A percentile compares a stretch with the other conserved stretches of the same genome.
Evolutionary conservation across 345 rosid species (phyloP).

Genomic region (Lepidium aucheri): DNA sequence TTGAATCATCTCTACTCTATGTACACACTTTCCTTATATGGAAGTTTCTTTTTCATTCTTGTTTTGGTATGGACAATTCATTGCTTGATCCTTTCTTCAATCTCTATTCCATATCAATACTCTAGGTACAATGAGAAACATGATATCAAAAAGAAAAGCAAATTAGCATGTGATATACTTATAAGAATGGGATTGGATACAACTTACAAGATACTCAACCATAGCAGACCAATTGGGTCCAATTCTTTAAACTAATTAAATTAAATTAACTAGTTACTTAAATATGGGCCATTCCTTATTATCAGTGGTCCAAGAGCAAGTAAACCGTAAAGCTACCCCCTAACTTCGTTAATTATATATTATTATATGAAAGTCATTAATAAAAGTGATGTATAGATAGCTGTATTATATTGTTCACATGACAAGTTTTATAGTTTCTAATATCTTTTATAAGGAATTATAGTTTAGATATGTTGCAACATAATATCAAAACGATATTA

Average conservation of each 20-base stretch:
- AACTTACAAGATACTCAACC: neutral
- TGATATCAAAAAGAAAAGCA: neutral
- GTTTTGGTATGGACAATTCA: neutral
- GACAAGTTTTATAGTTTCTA: too few relatives aligned
- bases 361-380: neutral
- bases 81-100: neutral
- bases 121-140: neutral
- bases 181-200: neutral
- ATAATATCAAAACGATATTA: too few relatives aligned
- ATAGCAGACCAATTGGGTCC: neutral
- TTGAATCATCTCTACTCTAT: too few relatives aligned
- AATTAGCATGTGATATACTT: neutral
- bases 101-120: neutral
- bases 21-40: neutral
- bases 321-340: neutral
- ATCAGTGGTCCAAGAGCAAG: neutral
- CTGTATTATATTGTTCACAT: neutral
- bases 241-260: neutral
- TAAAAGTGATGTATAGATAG: neutral
- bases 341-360: neutral
- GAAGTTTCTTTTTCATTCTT: neutral
- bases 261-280: neutral
- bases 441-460: too few relatives aligned
- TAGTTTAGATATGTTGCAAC: too few relatives aligned
- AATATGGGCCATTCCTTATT: neutral